Evolutionary conservation across 2,329 filamentous ascomycete genomes (phyloP), one percentile per base, ranked within the genome.

Genomic region (Pseudocercospora fijiensis): DNA sequence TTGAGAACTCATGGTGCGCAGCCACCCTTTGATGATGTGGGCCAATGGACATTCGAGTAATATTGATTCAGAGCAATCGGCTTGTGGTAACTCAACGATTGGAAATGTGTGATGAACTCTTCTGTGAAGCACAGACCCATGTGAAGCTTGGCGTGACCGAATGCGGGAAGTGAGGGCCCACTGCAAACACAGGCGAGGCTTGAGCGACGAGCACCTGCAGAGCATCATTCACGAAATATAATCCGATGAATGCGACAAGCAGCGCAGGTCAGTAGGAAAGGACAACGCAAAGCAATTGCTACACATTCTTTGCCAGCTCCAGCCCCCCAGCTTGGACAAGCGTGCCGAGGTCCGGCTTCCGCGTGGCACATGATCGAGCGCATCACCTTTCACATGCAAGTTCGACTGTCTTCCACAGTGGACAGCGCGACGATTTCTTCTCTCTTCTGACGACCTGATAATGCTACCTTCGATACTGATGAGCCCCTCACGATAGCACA

Each of bases 381-480:
- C 27, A 22, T 41, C 53, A 33, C 27, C 53, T 41, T 56, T 56
- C 53, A 56, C 53, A 53, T 53, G 49, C 49, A 53, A 53, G 9
- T 26, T 24, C 51, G 51, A 53, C 51, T 22, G 26, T 10, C 8
- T 26, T n/a, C n/a, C n/a, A n/a, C n/a, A n/a, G n/a, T 53, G 26
- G 16, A 53, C 51, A 28, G n/a, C 22, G 51, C 51, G 51, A 18
- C 51, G 6, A 18, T 1, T 18, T 51, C 24, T 13, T 18, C 24
- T 53, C 22, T 6, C 8, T 18, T 53, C 26, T 11, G 5, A 41
- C 37, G 37, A 4, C 26, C 8, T 26, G 26, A 28, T 20, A 18
- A 27, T 53, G 51, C 28, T 16, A 22, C 28, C 16, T 41, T 4
- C n/a, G 1, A 41, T 18, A 13, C 7, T 37, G 9, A 56, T 41